These are phyloP conservation scores for Bidens hawaiensis DNA, from an alignment of 140 eudicot species.

Conservation along the genomic window DNA sequence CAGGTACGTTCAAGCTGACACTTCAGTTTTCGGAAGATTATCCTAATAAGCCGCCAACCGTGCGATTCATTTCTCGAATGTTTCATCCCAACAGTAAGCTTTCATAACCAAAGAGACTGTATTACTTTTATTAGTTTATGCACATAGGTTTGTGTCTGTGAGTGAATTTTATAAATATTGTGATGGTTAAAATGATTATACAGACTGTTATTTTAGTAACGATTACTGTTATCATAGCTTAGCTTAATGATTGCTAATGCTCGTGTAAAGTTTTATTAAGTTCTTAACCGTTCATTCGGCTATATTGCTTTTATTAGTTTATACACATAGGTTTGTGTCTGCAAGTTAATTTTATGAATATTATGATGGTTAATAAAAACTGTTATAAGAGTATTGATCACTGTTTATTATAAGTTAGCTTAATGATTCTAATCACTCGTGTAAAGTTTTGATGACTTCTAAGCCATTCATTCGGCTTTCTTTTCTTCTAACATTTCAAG, in stretches of 20 bases:
- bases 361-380: not conserved
- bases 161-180: no score
- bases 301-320: not conserved
- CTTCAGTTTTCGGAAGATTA: conserved; percentile 65
- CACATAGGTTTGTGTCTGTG: no score
- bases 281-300: no score
- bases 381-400: not conserved
- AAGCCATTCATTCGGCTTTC: not conserved
- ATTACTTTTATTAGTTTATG: not conserved
- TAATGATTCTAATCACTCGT: not conserved
- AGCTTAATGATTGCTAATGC: no score
- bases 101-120: not conserved
- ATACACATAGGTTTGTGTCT: no score
- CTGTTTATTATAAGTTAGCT: not conserved
- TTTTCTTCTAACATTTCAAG: no score
- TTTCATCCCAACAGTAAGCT: conserved; percentile 69
- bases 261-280: no score
- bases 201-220: no score
- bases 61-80: conserved; percentile 66
- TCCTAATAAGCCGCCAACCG: conserved; percentile 75
- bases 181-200: not conserved
- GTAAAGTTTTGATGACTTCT: not conserved
- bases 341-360: no score
- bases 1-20: conserved; percentile 60
- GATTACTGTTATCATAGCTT: no score